Evolutionary conservation across 2,329 filamentous ascomycete genomes (phyloP).

Genomic region (Penicillium vulpinum): DNA sequence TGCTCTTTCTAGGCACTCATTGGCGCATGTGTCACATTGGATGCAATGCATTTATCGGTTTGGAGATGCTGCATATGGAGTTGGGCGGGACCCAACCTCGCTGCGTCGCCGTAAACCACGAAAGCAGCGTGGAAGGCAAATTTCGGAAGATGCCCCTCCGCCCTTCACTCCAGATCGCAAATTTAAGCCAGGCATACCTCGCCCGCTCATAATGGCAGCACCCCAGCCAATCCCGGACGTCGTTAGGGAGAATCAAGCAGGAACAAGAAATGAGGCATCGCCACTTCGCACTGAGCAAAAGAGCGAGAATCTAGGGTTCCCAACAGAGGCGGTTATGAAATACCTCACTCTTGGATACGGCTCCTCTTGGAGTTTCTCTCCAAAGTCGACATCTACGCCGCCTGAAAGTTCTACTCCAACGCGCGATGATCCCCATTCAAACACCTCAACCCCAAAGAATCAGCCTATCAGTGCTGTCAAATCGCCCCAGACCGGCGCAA

Average conservation of each 20-base stretch:
- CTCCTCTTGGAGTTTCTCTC: conserved; percentile 47
- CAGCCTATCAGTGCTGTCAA: neutral
- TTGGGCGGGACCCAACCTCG: conserved; percentile 74
- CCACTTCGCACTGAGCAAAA: conserved; percentile 21
- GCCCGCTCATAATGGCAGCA: conserved; percentile 40
- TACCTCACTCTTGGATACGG: conserved; percentile 53
- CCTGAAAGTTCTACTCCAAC: conserved; percentile 29
- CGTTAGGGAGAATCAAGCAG: conserved; percentile 11
- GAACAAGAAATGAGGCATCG: conserved; percentile 17
- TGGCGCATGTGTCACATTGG: conserved; percentile 77
- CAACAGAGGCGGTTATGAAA: conserved; percentile 50
- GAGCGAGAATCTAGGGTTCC: conserved; percentile 34
- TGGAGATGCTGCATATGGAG: conserved; percentile 81
- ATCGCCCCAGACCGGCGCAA: neutral
- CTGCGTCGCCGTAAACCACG: conserved; percentile 52
- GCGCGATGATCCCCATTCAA: conserved; percentile 15
- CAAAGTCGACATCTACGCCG: conserved; percentile 29
- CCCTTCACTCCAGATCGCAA: conserved; percentile 22
- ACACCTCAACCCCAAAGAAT: neutral
- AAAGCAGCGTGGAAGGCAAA: conserved; percentile 30
- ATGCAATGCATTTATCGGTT: conserved; percentile 83
- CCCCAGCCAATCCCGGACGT: conserved; percentile 18
- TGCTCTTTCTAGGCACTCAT: conserved; percentile 67
- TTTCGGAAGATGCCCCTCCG: conserved; percentile 17
- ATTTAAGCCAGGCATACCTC: conserved; percentile 45